Conservation (phyloP, 805 yeast species). For the Candida insectalens region DNA sequence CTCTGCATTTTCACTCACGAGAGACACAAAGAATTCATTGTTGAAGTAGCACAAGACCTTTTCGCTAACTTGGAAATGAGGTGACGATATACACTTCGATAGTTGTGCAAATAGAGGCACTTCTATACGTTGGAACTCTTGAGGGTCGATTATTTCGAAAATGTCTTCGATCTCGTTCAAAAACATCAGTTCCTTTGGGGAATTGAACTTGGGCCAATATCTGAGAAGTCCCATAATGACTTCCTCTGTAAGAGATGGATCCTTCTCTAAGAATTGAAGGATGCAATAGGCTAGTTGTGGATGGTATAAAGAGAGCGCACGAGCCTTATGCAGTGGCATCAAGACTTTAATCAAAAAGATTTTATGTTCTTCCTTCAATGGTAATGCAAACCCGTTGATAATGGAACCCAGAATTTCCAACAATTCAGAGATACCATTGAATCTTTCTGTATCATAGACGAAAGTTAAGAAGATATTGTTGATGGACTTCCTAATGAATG, state of each 20-base stretch:
- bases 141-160: slow-evolving; percentile 90
- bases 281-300: slow-evolving; percentile 97
- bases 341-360: slow-evolving; percentile 77
- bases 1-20: slow-evolving; percentile 88
- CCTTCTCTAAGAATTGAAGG: slow-evolving; percentile 93
- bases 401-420: slow-evolving; percentile 92
- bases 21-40: slow-evolving; percentile 83
- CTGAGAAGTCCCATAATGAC: slow-evolving; percentile 89
- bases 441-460: slow-evolving; percentile 89
- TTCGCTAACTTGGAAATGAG: slow-evolving; percentile 96
- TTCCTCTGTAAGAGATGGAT: slow-evolving; percentile 84
- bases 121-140: slow-evolving; percentile 84
- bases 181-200: slow-evolving; percentile 94
- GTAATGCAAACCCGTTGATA: slow-evolving; percentile 95
- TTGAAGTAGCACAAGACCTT: slow-evolving; percentile 91
- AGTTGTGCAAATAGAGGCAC: slow-evolving; percentile 90
- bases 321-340: slow-evolving; percentile 87
- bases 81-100: slow-evolving; percentile 85
- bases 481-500: slow-evolving; percentile 85
- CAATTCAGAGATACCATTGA: slow-evolving; percentile 92
- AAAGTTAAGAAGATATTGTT: slow-evolving; percentile 89
- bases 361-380: slow-evolving; percentile 95
- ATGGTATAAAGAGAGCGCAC: slow-evolving; percentile 81
- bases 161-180: slow-evolving; percentile 94
- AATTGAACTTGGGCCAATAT: slow-evolving; percentile 94